A percentile compares a stretch with the other conserved stretches of the same genome.
These are phyloP conservation scores for Cavenderia fasciculata DNA, from an alignment of 78 protist species.

Conservation along the genomic window DNA sequence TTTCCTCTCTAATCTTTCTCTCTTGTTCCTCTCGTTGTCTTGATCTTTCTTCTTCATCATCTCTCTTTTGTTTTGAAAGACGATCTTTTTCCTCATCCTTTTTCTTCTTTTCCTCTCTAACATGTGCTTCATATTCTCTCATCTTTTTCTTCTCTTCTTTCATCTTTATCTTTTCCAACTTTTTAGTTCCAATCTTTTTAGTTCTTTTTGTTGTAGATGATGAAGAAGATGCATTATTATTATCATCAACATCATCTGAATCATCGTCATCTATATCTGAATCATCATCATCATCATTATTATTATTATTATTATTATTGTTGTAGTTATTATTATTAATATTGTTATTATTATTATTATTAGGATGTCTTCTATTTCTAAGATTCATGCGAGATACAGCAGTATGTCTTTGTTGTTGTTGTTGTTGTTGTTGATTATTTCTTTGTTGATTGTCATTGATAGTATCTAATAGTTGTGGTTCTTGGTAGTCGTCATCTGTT, in stretches of 20 bases:
- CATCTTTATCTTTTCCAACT: constrained; percentile 55
- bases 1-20: constrained; percentile 22
- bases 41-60: constrained; percentile 46
- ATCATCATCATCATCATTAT: not conserved
- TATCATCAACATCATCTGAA: not conserved
- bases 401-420: constrained; percentile 4
- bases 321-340: not conserved
- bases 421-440: not conserved
- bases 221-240: not conserved
- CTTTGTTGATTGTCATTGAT: too few species aligned
- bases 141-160: constrained; percentile 78
- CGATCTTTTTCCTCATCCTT: constrained; percentile 52
- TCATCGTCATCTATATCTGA: constrained; percentile 13
- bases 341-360: not conserved
- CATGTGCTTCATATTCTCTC: constrained; percentile 57
- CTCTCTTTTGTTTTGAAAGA: constrained; percentile 23
- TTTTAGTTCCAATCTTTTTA: constrained; percentile 76
- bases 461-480: too few species aligned
- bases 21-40: constrained; percentile 52
- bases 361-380: constrained; percentile 50
- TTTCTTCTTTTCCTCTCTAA: constrained; percentile 67
- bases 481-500: not conserved
- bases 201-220: not conserved
- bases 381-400: constrained; percentile 62
- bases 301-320: not conserved